phyloP scores from a whole-genome alignment of 1,139 yeast genomes.

The Arxiozyma bovina region DNA sequence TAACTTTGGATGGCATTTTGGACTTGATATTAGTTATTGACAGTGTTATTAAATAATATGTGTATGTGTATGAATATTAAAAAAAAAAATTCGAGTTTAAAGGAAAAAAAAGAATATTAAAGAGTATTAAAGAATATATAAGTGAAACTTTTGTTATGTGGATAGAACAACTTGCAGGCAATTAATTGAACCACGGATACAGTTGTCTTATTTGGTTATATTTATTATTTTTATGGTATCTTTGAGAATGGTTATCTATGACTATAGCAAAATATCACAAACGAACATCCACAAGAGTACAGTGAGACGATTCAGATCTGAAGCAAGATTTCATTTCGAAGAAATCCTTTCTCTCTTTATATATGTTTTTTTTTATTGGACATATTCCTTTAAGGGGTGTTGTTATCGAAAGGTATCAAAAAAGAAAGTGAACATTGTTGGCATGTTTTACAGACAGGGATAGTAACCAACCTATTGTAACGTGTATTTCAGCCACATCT shows the following conservation, averaged over 20 bases:
- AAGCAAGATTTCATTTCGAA: not conserved
- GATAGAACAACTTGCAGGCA: not conserved
- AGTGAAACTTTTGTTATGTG: not conserved
- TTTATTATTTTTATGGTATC: not conserved
- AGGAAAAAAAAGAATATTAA: not conserved
- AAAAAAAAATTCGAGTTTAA: not conserved
- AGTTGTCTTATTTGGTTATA: too few relatives aligned
- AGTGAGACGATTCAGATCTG: too few relatives aligned
- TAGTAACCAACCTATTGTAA: too few relatives aligned
- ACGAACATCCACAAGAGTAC: not conserved
- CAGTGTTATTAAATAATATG: not conserved
- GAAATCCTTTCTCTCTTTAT: too few relatives aligned
- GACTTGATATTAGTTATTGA: not conserved
- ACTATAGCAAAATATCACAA: too few relatives aligned
- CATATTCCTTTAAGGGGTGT: not conserved
- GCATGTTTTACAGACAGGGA: too few relatives aligned
- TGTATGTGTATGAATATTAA: not conserved
- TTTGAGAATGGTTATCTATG: too few relatives aligned
- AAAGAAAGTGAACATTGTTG: too few relatives aligned
- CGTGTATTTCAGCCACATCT: too few relatives aligned
- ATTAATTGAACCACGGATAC: too few relatives aligned
- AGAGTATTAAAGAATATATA: too few relatives aligned
- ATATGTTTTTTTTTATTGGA: not conserved
- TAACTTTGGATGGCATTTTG: conserved; percentile 7
- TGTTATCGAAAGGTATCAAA: not conserved